Conservation (phyloP, 2,329 filamentous ascomycete species). For the Beauveria scarabaeidicola region DNA sequence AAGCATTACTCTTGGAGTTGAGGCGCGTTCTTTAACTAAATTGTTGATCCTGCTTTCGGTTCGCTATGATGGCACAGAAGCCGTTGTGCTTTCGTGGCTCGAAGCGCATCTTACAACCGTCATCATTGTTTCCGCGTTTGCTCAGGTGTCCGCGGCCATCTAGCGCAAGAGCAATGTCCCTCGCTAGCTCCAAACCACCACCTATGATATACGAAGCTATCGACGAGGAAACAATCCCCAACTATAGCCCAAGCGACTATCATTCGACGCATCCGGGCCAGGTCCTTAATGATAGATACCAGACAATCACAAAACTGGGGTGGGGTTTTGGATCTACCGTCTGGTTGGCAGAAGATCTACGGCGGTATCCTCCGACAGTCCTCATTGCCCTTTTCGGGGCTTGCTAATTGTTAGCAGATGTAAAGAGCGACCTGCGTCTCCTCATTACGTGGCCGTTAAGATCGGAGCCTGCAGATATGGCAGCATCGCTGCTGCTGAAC, state of each 20-base stretch:
- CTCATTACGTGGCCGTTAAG: neutral
- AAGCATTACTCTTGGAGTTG: no score
- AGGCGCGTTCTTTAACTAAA: no score
- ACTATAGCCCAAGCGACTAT: conserved; percentile 14
- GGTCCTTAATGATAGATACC: conserved; percentile 15
- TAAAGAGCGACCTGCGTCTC: neutral
- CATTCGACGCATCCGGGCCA: conserved; percentile 14
- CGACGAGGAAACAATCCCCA: conserved; percentile 16
- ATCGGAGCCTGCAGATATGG: neutral
- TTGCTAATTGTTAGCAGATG: neutral
- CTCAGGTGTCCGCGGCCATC: neutral
- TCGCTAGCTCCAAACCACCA: conserved; percentile 5
- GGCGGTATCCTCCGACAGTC: conserved; percentile 5
- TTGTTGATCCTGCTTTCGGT: neutral
- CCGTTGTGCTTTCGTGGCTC: neutral
- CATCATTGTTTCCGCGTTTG: neutral
- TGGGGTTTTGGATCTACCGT: conserved; percentile 17
- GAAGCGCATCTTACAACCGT: neutral
- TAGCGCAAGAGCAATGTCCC: conserved; percentile 6
- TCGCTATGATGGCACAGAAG: neutral
- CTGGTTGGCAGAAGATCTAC: conserved; percentile 18
- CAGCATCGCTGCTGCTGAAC: neutral
- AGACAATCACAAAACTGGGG: conserved; percentile 17
- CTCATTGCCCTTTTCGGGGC: no score
- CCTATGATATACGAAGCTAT: conserved; percentile 2